phyloP scores from a whole-genome alignment of 2,329 filamentous ascomycete genomes.

The Phyllosticta citrichinensis region DNA sequence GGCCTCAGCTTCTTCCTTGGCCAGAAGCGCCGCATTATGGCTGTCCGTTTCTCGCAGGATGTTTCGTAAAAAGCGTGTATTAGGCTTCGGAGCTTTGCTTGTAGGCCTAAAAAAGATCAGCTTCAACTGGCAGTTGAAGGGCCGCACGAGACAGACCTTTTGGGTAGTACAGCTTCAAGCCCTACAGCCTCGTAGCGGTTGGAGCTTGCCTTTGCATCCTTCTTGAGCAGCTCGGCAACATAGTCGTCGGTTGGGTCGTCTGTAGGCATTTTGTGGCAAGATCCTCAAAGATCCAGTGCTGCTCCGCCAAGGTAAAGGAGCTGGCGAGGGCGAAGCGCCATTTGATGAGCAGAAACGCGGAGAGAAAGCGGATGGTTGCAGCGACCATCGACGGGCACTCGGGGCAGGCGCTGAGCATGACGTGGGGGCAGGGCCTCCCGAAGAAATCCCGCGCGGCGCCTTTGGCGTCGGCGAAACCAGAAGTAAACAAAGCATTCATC shows the following conservation, averaged over 20 bases:
- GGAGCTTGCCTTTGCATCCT: slow-evolving; percentile 67
- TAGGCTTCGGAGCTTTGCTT: slow-evolving; percentile 69
- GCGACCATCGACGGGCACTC: background rate
- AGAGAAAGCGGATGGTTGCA: background rate
- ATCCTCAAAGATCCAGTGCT: background rate
- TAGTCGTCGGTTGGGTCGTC: slow-evolving; percentile 60
- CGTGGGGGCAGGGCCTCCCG: background rate
- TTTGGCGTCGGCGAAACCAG: background rate
- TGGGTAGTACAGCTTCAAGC: slow-evolving; percentile 54
- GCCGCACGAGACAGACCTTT: slow-evolving; percentile 33
- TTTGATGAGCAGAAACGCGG: background rate
- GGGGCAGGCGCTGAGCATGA: slow-evolving; percentile 37
- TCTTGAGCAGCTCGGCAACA: slow-evolving; percentile 66
- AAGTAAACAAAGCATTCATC: background rate
- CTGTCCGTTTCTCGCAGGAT: slow-evolving; percentile 80
- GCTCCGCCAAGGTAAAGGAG: background rate
- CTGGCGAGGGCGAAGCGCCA: background rate
- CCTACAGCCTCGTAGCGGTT: slow-evolving; percentile 67
- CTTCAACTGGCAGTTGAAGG: background rate
- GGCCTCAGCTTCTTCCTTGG: slow-evolving; percentile 74
- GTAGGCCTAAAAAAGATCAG: slow-evolving; percentile 40
- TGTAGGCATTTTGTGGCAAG: slow-evolving; percentile 5
- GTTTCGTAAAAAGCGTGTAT: slow-evolving; percentile 78
- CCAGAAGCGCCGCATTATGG: slow-evolving; percentile 79
- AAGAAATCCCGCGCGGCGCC: background rate